phyloP scores from a whole-genome alignment of 2,329 filamentous ascomycete species.

The Lachnellula hyalina region DNA sequence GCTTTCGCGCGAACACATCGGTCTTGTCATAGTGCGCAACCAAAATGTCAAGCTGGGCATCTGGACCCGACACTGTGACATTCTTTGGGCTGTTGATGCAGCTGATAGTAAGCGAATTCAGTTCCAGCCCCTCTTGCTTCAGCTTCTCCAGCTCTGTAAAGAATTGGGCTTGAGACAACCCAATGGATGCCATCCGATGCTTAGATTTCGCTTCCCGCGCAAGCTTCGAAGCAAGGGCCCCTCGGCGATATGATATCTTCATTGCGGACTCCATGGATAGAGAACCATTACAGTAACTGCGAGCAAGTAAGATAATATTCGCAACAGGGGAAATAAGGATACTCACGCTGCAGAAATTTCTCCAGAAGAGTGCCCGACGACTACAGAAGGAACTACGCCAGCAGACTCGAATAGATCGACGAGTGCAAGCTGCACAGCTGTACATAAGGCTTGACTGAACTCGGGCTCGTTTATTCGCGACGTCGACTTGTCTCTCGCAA shows the following conservation, averaged over 20 bases:
- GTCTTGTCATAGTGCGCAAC: neutral
- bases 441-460: slow-evolving; percentile 36
- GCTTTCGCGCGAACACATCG: slow-evolving; percentile 14
- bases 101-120: neutral
- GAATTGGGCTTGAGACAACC: slow-evolving; percentile 16
- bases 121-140: neutral
- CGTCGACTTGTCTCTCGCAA: neutral
- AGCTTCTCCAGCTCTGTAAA: neutral
- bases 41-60: slow-evolving; percentile 4
- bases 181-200: slow-evolving; percentile 42
- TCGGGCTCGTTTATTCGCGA: neutral
- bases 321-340: no score
- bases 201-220: neutral
- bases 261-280: slow-evolving; percentile 30
- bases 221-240: neutral
- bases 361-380: slow-evolving; percentile 42
- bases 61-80: slow-evolving; percentile 23
- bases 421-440: slow-evolving; percentile 42
- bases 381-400: slow-evolving; percentile 33
- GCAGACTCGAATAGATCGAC: slow-evolving; percentile 38
- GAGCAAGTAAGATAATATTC: no score
- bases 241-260: slow-evolving; percentile 40
- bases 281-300: slow-evolving; percentile 32
- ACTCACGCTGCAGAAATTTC: slow-evolving; percentile 43
- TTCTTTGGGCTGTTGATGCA: slow-evolving; percentile 22